Conservation (phyloP, 129 eudicot genomes). For the Escallonia rubra region DNA sequence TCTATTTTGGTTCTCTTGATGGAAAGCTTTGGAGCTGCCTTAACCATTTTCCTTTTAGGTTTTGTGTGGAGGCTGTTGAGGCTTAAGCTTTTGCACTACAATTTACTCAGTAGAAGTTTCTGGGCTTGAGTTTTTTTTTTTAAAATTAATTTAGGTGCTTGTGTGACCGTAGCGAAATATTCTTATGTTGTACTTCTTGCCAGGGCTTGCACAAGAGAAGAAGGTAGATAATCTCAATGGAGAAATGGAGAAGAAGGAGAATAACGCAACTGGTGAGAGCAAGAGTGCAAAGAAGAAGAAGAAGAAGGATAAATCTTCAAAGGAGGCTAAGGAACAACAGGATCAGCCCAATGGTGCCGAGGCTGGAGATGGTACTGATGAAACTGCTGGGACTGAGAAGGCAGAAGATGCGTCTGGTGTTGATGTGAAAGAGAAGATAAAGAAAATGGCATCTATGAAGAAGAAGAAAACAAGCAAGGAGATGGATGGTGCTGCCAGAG, state of each 20-base stretch:
- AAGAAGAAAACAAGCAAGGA: constrained; percentile 51
- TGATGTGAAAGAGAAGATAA: constrained; percentile 44
- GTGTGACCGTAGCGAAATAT: too few species aligned
- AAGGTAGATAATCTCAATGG: constrained; percentile 24
- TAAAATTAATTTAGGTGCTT: too few species aligned
- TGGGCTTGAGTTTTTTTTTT: background rate
- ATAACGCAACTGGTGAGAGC: constrained; percentile 22
- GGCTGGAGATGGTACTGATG: constrained; percentile 14
- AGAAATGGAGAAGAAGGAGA: constrained; percentile 25
- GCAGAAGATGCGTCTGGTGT: constrained; percentile 25
- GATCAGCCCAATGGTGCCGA: constrained; percentile 27
- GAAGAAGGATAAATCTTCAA: constrained; percentile 41
- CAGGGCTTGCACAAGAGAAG: constrained; percentile 25
- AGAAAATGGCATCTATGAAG: constrained; percentile 37
- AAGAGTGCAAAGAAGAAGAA: constrained; percentile 47
- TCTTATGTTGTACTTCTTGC: background rate
- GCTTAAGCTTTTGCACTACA: too few species aligned
- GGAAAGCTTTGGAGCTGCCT: too few species aligned
- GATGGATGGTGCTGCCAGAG: constrained; percentile 48
- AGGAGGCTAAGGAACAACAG: constrained; percentile 37
- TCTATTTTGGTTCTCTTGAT: too few species aligned
- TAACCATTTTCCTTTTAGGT: too few species aligned
- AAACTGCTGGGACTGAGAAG: constrained; percentile 18
- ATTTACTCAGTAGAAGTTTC: too few species aligned
- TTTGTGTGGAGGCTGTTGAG: too few species aligned